Evolutionary conservation across 2,329 filamentous ascomycete species (phyloP), one percentile per base, ranked within the genome.

Genomic region (Rachicladosporium sp.): DNA sequence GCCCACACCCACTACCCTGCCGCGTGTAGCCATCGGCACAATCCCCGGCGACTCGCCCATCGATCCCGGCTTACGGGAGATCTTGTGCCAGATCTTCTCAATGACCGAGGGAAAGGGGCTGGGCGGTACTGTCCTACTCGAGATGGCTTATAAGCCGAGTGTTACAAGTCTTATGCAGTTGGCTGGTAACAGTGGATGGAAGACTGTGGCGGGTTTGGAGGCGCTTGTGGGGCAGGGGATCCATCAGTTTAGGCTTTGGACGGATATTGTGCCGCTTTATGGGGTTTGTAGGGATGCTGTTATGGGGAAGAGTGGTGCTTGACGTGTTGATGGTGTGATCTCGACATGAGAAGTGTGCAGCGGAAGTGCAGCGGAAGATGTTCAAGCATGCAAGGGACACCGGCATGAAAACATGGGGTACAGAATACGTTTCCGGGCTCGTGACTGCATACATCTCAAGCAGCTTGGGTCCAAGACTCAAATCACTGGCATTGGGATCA

Each of bases 111-210:
- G 57, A 37, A 58, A 58, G 15, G 62, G 62, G 37, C 61, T 61
- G 4, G 63, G 62, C 15, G 29, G 21, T 2, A 37, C 27, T n/a
- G 74, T 91, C 9, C 63, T 96, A 44, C 65, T 96, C 3, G 91
- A 98, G 61, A 94, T 98, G 88, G 89, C 91, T 2, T 98, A 98
- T 62, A 93, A 89, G 62, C 91, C 91, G 12, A 69, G 74, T 0
- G 73, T 83, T 38, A 98, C 91, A 3, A 75, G 80, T 5, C 63
- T 94, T 49, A 95, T 96, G 78, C 73, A 82, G 57, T 66, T 95
- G 56, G 89, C 88, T 2, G 71, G 78, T 51, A 74, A 81, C 49
- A 74, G 74, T 10, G 80, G 80, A 3, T 98, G 91, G 91, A 72
- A 66, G 41, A 86, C 82, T 2, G 80, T 96, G 46, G 80, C 86